phyloP scores from a whole-genome alignment of 179 eudicot genomes.

The Actinidia arguta region DNA sequence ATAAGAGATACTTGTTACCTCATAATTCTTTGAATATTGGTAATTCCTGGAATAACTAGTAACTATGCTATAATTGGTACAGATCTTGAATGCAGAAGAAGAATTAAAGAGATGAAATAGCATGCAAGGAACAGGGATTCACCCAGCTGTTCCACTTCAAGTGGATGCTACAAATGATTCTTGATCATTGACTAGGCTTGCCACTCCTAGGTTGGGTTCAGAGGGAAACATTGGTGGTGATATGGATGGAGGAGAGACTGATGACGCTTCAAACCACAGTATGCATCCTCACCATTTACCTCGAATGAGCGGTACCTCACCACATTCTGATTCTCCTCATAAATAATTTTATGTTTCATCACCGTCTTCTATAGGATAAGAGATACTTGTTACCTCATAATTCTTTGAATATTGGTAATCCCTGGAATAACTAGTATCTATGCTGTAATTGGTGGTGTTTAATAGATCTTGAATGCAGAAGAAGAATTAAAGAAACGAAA shows the following conservation, averaged over 20 bases:
- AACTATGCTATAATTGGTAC: constrained; percentile 17
- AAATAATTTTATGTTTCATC: constrained; percentile 24
- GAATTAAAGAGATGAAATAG: constrained; percentile 79
- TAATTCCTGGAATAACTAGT: neutral
- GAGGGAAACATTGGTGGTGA: constrained; percentile 64
- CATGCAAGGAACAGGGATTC: constrained; percentile 49
- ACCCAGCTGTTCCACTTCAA: constrained; percentile 75
- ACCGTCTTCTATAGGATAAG: no score
- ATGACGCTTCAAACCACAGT: constrained; percentile 61
- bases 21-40: neutral
- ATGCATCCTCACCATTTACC: constrained; percentile 59
- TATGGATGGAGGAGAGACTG: constrained; percentile 65
- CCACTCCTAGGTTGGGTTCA: constrained; percentile 77
- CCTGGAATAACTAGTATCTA: neutral
- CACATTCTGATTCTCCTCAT: constrained; percentile 87
- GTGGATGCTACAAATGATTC: constrained; percentile 84
- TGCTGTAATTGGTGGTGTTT: constrained; percentile 18
- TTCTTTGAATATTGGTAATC: no score
- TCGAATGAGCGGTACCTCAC: constrained; percentile 80
- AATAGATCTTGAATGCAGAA: constrained; percentile 89
- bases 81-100: constrained; percentile 96
- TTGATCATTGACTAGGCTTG: constrained; percentile 76
- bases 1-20: neutral
- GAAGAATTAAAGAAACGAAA: constrained; percentile 88
- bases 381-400: no score